Evolutionary conservation across 352 stramenopile species (phyloP), one percentile per base, ranked within the genome.

Genomic region (Globisporangium parvum): DNA sequence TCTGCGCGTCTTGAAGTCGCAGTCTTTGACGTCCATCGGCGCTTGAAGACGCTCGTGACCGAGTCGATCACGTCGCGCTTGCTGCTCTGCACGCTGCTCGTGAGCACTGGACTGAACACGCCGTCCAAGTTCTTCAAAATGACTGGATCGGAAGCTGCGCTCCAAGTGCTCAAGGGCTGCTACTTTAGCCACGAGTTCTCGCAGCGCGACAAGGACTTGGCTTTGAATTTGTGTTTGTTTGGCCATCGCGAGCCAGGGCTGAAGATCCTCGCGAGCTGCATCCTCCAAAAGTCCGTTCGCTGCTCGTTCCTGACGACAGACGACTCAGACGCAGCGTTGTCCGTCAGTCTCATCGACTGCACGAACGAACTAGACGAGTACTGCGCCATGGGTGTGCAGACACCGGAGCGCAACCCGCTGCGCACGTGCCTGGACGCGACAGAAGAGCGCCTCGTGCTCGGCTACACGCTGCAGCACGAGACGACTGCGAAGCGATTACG

Each of bases 71-170:
- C 65, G 23, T 62, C 62, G 6, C 65, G 73, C 44, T 47, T 85
- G 8, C 60, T 79, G 51, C 37, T 88, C 12, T 71, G 64, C 28
- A 64, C 65, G 2, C 59, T 86, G 35, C 81, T 69, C 49, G 51
- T 53, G 21, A 58, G 60, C 14, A 66, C 69, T 0, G 66, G 66
- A 1, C 62, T 49, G 3, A 61, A 51, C 39, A 44, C 81, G 10
- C 67, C 73, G 15, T 71, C 60, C 18, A 63, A 49, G 14, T 48
- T 65, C 4, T 35, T 81, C 12, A 48, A 60, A 10, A 82, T 88
- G 77, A 83, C 75, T 10, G 71, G 69, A 17, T 47, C 63, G 0
- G 77, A 88, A 40, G 67, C 70, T 11, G 69, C 73, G 8, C 20
- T 85, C 12, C 59, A 76, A 47, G 45, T 75, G 26, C 47, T 87